Conservation (phyloP, 139 green algal genomes). For the Closterium sp. region DNA sequence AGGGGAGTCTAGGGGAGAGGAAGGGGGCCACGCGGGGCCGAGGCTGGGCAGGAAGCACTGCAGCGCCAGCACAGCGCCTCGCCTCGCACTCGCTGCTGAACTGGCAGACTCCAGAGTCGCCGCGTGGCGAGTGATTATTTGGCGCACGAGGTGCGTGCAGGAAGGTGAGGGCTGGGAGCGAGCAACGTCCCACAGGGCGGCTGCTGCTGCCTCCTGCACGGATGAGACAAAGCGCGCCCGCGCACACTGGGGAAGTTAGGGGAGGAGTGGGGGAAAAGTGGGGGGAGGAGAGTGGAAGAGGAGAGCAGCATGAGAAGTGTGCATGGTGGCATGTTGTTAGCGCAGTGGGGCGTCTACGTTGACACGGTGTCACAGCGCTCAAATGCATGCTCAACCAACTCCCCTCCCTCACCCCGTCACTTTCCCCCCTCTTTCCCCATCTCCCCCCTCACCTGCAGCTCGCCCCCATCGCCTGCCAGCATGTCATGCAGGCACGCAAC, state of each 20-base stretch:
- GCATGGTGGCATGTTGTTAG: no score
- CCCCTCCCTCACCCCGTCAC: not conserved
- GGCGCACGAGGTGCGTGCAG: not conserved
- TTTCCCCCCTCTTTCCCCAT: not conserved
- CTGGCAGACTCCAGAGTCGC: not conserved
- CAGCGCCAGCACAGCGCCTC: not conserved
- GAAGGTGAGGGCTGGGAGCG: not conserved
- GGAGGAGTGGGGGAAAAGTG: not conserved
- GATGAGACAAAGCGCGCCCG: not conserved
- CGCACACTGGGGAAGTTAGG: not conserved
- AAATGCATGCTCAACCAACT: not conserved
- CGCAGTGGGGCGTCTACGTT: not conserved
- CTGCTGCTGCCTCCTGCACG: not conserved
- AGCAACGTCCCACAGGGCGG: not conserved
- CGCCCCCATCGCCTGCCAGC: not conserved
- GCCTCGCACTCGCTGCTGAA: not conserved
- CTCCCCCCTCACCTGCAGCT: not conserved
- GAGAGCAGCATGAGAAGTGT: not conserved
- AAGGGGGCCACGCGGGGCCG: not conserved
- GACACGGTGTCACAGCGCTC: not conserved
- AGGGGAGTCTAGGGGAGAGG: not conserved
- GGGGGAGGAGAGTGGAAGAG: not conserved
- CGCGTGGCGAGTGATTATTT: not conserved
- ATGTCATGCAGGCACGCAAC: not conserved
- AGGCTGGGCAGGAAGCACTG: not conserved